These are phyloP conservation scores for Nectriaceae sp. DNA, from an alignment of 2,329 filamentous ascomycete genomes.

Conservation along the genomic window DNA sequence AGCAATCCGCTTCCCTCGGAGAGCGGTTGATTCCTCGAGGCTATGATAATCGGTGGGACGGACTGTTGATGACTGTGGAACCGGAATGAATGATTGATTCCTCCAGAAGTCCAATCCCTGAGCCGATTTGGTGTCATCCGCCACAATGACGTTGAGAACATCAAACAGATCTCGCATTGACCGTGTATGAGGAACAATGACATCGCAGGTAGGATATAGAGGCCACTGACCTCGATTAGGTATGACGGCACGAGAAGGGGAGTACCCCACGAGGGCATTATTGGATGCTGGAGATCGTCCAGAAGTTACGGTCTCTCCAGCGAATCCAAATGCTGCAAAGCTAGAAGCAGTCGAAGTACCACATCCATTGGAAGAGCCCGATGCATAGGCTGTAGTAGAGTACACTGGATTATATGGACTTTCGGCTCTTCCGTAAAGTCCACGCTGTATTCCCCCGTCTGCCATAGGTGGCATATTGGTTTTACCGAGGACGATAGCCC, in stretches of 20 bases:
- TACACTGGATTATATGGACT: conserved; percentile 57
- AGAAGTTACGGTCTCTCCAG: conserved; percentile 56
- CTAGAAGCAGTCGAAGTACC: conserved; percentile 51
- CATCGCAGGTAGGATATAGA: conserved; percentile 57
- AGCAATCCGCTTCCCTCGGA: conserved; percentile 49
- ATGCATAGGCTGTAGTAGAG: conserved; percentile 55
- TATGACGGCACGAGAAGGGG: conserved; percentile 54
- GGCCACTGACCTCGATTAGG: conserved; percentile 56
- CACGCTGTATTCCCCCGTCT: conserved; percentile 58
- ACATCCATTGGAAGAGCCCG: conserved; percentile 60
- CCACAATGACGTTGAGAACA: conserved; percentile 49
- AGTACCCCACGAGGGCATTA: conserved; percentile 57
- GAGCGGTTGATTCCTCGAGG: conserved; percentile 31
- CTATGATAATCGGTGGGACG: conserved; percentile 35
- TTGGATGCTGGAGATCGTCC: conserved; percentile 59
- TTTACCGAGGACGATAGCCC: conserved; percentile 41
- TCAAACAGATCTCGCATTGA: conserved; percentile 51
- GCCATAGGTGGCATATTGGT: conserved; percentile 63
- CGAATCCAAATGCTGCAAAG: conserved; percentile 55
- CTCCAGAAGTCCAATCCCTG: conserved; percentile 54
- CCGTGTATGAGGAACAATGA: conserved; percentile 53
- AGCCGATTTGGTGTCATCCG: conserved; percentile 39
- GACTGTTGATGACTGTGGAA: conserved; percentile 36
- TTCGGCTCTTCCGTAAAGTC: conserved; percentile 57
- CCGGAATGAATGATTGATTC: conserved; percentile 46